Evolutionary conservation across 495 filamentous ascomycete genomes (phyloP).

Genomic region (Glutinoglossum americanum): DNA sequence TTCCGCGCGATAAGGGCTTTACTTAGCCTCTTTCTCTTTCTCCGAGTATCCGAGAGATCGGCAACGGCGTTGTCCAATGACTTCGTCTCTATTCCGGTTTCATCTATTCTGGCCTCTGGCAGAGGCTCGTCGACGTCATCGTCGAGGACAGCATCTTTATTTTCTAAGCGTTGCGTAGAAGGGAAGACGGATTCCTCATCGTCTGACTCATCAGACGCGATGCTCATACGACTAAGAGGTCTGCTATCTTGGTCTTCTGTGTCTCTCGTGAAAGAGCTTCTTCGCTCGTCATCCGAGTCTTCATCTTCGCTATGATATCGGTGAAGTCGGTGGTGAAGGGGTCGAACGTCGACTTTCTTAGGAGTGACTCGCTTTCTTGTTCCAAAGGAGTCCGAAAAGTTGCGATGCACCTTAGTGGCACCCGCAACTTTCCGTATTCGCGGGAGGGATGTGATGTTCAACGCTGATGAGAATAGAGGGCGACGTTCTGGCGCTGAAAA

Average conservation of each 20-base stretch:
- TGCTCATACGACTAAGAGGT: conserved; percentile 55
- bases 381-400: conserved; percentile 55
- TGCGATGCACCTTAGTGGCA: conserved; percentile 36
- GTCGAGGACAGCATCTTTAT: conserved; percentile 19
- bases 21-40: conserved; percentile 48
- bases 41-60: conserved; percentile 9
- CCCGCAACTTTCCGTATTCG: conserved; percentile 46
- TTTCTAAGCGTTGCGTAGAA: conserved; percentile 14
- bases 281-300: conserved; percentile 37
- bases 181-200: conserved; percentile 14
- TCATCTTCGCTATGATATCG: conserved; percentile 31
- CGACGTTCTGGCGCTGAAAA: conserved; percentile 21
- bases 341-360: conserved; percentile 27
- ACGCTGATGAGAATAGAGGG: conserved; percentile 15
- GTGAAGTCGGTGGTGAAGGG: conserved; percentile 34
- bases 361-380: conserved; percentile 38
- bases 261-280: conserved; percentile 40
- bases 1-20: conserved; percentile 42
- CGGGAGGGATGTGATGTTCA: conserved; percentile 44
- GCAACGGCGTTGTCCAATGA: not conserved
- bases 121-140: conserved; percentile 5
- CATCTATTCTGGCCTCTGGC: not conserved
- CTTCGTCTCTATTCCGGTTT: not conserved
- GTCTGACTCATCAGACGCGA: conserved; percentile 41
- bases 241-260: conserved; percentile 69